Base-by-base conservation (phyloP, 2,329 filamentous ascomycete species). In the Fusarium humuli region DNA sequence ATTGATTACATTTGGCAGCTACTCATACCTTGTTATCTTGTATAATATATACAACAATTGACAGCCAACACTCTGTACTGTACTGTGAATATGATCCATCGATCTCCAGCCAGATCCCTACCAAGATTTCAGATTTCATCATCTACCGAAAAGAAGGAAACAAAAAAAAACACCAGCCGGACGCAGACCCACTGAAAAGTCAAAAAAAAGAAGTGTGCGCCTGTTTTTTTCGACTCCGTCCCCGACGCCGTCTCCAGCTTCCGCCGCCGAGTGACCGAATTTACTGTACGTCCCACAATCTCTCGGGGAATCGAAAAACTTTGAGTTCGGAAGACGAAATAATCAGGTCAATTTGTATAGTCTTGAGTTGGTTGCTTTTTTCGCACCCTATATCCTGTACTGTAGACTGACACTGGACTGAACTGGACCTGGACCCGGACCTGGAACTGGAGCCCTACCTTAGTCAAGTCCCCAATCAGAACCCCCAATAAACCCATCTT, bases 361-460 rank as follows among this genome's bases (percentile, higher is more conserved):
- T 20, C 18, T 10, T 20, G 9, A 7, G 12, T 13, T 27, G 10
- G 29, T 20, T 52, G 3, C 11, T 10, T 25, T 25, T 50, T 25
- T 25, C 29, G 14, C 48, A 25, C 18, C 18, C 32, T 41, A 20
- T 50, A 32, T n/a, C 48, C 48, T 40, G 16, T 37, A 25, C 44
- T 23, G 41, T 40, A 23, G 32, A 41, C n/a, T 22, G 32, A 41
- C 57, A 34, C 56, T 58, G 55, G 34, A 29, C 29, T 44, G 20
- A n/a, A 59, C 29, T 44, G 20, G 23, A 59, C 58, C 49, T 32
- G 56, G 23, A 25, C 56, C 58, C 45, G 40, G 56, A 22, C 56
- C 58, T 48, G 58, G 56, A 69, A 68, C 56, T 56, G 65, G 62
- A 74, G 70, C 72, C 72, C 72, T 75, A 73, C 53, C 58, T 67